Percentiles rank a stretch among this genome's conserved stretches.
phyloP scores from a whole-genome alignment of 768 basidiomycete species.

The Suillus tomentosus region DNA sequence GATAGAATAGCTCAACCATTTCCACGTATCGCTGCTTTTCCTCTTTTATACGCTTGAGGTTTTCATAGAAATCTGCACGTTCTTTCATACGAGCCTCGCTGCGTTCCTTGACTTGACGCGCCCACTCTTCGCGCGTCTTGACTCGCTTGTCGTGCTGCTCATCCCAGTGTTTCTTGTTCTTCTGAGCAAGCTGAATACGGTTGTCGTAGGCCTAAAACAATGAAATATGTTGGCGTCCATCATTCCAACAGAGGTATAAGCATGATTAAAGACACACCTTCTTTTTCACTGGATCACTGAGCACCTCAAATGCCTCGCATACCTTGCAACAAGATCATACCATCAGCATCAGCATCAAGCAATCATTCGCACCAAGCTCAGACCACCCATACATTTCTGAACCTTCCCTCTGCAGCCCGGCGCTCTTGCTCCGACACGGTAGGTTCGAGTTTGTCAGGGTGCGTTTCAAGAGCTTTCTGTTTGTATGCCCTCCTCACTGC shows the following conservation, averaged over 20 bases:
- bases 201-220: slow-evolving; percentile 48
- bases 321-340: slow-evolving; percentile 41
- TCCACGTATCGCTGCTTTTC: slow-evolving; percentile 41
- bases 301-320: slow-evolving; percentile 59
- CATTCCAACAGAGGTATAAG: neutral
- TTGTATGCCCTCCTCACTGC: slow-evolving; percentile 70
- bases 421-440: slow-evolving; percentile 52
- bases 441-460: slow-evolving; percentile 70
- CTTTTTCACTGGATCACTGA: slow-evolving; percentile 57
- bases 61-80: slow-evolving; percentile 38
- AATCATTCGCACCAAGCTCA: slow-evolving; percentile 24
- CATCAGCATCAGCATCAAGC: slow-evolving; percentile 22
- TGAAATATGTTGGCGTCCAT: neutral
- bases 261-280: slow-evolving; percentile 40
- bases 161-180: slow-evolving; percentile 29
- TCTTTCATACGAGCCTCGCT: slow-evolving; percentile 52
- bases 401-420: slow-evolving; percentile 55
- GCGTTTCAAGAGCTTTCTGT: slow-evolving; percentile 67
- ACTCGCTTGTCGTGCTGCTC: slow-evolving; percentile 44
- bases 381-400: slow-evolving; percentile 52
- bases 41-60: slow-evolving; percentile 42
- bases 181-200: slow-evolving; percentile 34
- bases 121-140: slow-evolving; percentile 58
- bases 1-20: slow-evolving; percentile 55
- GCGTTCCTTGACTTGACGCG: slow-evolving; percentile 47